Evolutionary conservation across 768 basidiomycete species (phyloP), one percentile per base, ranked within the genome.

Genomic region (Leccinum arenicola): DNA sequence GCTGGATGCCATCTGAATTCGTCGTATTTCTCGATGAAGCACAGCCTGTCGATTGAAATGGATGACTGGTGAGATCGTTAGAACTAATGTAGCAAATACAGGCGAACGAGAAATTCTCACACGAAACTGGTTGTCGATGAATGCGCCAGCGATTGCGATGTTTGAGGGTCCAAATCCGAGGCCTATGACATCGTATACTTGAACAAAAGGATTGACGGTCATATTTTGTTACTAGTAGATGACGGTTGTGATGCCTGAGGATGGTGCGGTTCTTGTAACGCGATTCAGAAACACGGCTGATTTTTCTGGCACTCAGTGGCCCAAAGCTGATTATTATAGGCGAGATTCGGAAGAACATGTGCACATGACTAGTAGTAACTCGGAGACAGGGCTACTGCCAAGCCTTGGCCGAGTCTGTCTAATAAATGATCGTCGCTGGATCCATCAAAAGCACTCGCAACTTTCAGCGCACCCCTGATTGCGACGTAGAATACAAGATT

Each of bases 1-100:
- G 79, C 81, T 23, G 81, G 81, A 65, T 84, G 83, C 83, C 83
- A 84, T 55, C 72, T 73, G 65, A 84, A 83, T 55, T 71, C 64
- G 1, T 70, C 62, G 38, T 82, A 76, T 64, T 74, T 79, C 68
- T 83, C 83, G 43, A 83, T 73, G 70, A 83, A 84, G 52, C 80
- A 72, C 11, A 73, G 64, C 23, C 65, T 75, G 66, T 66, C 67
- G 61, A 58, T 76, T 52, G 58, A 60, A 54, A 62, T 59, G 50
- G 59, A 57, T 3, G 58, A 45, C 57, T 68, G 57, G 21, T 6
- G 25, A 23, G 9, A 15, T 23, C 12, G 17, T 67, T 6, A 67
- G 45, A 33, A 50, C 17, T 40, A 27, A 15, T 36, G 50, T 45
- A 33, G 17, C 19, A 23, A 19, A 12, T 40, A 52, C 3, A 49